Evolutionary conservation across 2,329 filamentous ascomycete species (phyloP).

Genomic region (Ceratocystis eucalypticola): DNA sequence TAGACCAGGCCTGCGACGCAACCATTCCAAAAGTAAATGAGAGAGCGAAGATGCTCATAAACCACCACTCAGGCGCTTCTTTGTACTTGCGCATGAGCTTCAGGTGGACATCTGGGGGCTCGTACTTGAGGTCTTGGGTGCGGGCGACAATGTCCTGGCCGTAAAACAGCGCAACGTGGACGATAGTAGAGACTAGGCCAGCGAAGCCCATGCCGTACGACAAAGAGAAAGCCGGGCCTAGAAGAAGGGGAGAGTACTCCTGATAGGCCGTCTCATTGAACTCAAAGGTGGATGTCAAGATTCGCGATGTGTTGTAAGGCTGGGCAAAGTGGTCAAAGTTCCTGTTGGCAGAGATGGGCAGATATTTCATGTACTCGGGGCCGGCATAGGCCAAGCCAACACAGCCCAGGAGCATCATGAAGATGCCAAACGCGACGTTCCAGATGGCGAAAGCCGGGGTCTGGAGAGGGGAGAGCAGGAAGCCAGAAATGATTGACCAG

Average conservation of each 20-base stretch:
- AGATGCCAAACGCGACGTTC: conserved; percentile 40
- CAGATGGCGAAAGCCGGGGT: conserved; percentile 43
- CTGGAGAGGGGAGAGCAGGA: conserved; percentile 36
- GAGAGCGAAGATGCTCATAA: conserved; percentile 31
- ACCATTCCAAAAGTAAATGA: conserved; percentile 38
- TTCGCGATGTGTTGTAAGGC: conserved; percentile 46
- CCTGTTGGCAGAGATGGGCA: conserved; percentile 43
- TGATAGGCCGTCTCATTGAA: conserved; percentile 49
- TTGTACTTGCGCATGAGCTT: conserved; percentile 45
- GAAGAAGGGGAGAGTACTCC: conserved; percentile 42
- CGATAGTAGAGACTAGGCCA: conserved; percentile 38
- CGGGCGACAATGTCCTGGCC: conserved; percentile 34
- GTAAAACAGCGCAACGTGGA: conserved; percentile 40
- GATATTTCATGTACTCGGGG: conserved; percentile 43
- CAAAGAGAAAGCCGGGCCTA: conserved; percentile 42
- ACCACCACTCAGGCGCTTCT: conserved; percentile 46
- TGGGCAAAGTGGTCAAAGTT: conserved; percentile 51
- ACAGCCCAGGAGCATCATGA: conserved; percentile 45
- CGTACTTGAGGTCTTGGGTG: conserved; percentile 25
- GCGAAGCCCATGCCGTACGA: conserved; percentile 46
- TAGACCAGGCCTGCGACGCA: conserved; percentile 27
- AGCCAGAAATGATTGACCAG: conserved; percentile 37
- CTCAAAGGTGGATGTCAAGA: conserved; percentile 41
- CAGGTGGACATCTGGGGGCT: conserved; percentile 39
- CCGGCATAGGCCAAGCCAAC: conserved; percentile 46